Evolutionary conservation across 2,329 filamentous ascomycete genomes (phyloP), one percentile per base, ranked within the genome.

Genomic region (Rhytidhysteron rufulum): DNA sequence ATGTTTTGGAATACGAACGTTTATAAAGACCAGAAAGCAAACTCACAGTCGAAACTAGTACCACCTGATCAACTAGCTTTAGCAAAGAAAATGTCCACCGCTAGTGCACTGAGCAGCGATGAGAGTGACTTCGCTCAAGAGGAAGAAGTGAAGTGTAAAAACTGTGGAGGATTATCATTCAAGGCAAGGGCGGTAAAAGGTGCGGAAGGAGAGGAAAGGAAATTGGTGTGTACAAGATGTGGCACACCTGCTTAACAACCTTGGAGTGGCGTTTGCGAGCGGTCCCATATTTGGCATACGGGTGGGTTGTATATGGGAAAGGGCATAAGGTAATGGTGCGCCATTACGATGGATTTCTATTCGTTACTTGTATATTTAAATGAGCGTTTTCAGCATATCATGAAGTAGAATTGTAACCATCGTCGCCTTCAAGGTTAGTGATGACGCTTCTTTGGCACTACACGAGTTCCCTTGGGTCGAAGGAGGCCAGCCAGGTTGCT

Each of bases 161-260:
- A 60, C 17, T 88, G 84, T 53, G 74, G 75, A 4, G 73, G 77
- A 2, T 74, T 65, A 16, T 79, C 81, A 44, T 88, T 88, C 49
- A 78, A 78, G 48, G 77, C 77, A 2, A 79, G 74, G 49, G 78
- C 74, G 44, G 66, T 73, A 4, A 72, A 69, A 20, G 74, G 73
- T 6, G 70, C 67, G 31, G 71, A 68, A 38, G 76, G 80, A 9
- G 72, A 69, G 36, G 72, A 70, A 43, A 77, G 80, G 55, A 72
- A 70, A 44, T 62, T 86, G 48, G 71, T 82, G n/a, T 87, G 83
- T 59, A 74, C 74, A 25, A 72, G 69, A 33, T 87, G 73, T 50
- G 64, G 58, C 30, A 51, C 31, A 34, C 29, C 41, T 11, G 41
- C 39, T 21, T 45, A 40, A 31, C 30, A 27, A 27, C 13, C 7